Evolutionary conservation across 495 filamentous ascomycete species (phyloP).

Genomic region (Hypoxylon trugodes): DNA sequence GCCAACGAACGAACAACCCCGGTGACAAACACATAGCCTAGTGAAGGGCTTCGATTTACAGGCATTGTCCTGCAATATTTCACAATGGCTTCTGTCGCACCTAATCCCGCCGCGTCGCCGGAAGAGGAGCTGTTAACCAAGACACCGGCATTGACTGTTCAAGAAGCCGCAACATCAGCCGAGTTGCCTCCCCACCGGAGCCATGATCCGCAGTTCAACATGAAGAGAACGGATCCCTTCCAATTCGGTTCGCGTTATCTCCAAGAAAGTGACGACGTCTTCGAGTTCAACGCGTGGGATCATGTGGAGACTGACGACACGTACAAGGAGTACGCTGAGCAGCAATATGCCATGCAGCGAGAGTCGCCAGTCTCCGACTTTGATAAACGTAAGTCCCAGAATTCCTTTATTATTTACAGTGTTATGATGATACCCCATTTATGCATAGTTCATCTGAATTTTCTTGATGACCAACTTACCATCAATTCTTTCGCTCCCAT

Average conservation of each 20-base stretch:
- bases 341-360: constrained; percentile 84
- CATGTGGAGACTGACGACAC: constrained; percentile 88
- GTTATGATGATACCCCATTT: constrained; percentile 63
- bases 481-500: constrained; percentile 71
- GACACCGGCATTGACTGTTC: constrained; percentile 37
- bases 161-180: constrained; percentile 26
- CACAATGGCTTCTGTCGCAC: constrained; percentile 24
- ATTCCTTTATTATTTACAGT: constrained; percentile 26
- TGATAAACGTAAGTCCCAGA: constrained; percentile 69
- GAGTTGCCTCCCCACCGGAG: constrained; percentile 57
- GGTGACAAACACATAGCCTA: constrained; percentile 14
- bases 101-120: constrained; percentile 12
- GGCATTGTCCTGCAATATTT: not conserved
- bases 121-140: constrained; percentile 34
- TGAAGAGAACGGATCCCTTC: constrained; percentile 91
- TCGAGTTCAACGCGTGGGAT: constrained; percentile 98
- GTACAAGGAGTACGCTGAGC: constrained; percentile 81
- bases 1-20: constrained; percentile 13
- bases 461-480: constrained; percentile 60
- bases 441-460: constrained; percentile 72
- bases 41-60: not conserved
- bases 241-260: constrained; percentile 92
- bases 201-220: constrained; percentile 66
- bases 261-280: constrained; percentile 82
- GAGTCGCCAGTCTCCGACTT: constrained; percentile 84